These are phyloP conservation scores for Hanseniaspora singularis DNA, from an alignment of 805 yeast genomes.

Conservation along the genomic window DNA sequence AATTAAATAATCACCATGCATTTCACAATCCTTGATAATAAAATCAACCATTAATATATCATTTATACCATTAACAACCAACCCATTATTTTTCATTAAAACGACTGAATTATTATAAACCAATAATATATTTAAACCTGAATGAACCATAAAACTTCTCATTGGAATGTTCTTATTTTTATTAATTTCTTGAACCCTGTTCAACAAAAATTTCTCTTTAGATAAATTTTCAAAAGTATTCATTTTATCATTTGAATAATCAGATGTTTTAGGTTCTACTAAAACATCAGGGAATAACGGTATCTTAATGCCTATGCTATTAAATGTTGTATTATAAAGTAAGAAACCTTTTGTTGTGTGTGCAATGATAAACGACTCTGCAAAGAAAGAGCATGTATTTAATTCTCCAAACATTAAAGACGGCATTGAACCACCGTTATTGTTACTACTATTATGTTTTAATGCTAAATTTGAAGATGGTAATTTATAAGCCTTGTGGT, in stretches of 20 bases:
- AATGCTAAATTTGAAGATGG: constrained; percentile 45
- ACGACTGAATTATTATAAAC: constrained; percentile 64
- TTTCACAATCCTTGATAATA: constrained; percentile 32
- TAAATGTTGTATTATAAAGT: constrained; percentile 41
- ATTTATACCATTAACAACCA: constrained; percentile 33
- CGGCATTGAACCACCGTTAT: constrained; percentile 33
- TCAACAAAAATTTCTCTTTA: constrained; percentile 26
- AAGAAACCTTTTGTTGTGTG: constrained; percentile 52
- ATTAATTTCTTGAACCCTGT: constrained; percentile 32
- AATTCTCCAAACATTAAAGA: background rate
- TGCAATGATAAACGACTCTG: constrained; percentile 54
- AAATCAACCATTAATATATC: constrained; percentile 35
- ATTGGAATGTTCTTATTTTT: constrained; percentile 37
- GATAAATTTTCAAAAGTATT: constrained; percentile 20
- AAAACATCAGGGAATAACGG: constrained; percentile 44
- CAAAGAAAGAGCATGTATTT: constrained; percentile 35
- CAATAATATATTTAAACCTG: constrained; percentile 42
- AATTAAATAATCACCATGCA: constrained; percentile 38
- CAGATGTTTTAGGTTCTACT: constrained; percentile 11
- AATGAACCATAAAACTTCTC: constrained; percentile 50
- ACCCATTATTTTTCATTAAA: constrained; percentile 48
- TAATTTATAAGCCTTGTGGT: constrained; percentile 45
- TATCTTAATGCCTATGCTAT: constrained; percentile 41
- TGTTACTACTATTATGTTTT: constrained; percentile 48
- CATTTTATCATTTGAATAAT: background rate